These are phyloP conservation scores for Malus fusca DNA, from an alignment of 306 rosid genomes.

Conservation along the genomic window DNA sequence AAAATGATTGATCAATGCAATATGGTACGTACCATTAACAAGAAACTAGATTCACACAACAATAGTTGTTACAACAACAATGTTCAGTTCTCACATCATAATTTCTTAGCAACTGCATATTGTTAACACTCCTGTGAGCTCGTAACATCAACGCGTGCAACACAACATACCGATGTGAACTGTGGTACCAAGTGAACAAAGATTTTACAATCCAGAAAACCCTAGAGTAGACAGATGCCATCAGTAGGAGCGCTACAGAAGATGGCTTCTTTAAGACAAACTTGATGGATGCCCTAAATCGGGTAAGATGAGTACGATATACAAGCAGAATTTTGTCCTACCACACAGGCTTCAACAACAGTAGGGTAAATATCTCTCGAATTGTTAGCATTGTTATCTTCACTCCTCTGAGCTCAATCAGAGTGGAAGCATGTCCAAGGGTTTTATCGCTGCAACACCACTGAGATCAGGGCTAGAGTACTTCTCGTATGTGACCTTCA, in stretches of 20 bases:
- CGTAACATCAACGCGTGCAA: not conserved
- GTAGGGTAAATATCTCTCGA: not conserved
- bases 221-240: not conserved
- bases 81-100: not conserved
- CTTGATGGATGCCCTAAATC: not conserved
- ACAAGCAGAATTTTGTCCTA: not conserved
- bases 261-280: not conserved
- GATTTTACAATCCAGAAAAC: not conserved
- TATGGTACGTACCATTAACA: not conserved
- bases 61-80: not conserved
- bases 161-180: not conserved
- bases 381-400: not conserved
- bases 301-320: not conserved
- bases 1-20: not conserved
- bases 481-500: slow-evolving; percentile 60
- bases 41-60: not conserved
- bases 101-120: not conserved
- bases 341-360: not conserved
- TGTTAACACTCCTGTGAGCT: not conserved
- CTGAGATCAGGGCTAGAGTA: slow-evolving; percentile 44
- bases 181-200: not conserved
- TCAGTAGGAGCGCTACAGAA: not conserved
- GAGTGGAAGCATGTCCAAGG: slow-evolving; percentile 57
- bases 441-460: slow-evolving; percentile 48
- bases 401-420: slow-evolving; percentile 19